Evolutionary conservation across 148 eudicot species (phyloP).

Genomic region (Polygonum aviculare): DNA sequence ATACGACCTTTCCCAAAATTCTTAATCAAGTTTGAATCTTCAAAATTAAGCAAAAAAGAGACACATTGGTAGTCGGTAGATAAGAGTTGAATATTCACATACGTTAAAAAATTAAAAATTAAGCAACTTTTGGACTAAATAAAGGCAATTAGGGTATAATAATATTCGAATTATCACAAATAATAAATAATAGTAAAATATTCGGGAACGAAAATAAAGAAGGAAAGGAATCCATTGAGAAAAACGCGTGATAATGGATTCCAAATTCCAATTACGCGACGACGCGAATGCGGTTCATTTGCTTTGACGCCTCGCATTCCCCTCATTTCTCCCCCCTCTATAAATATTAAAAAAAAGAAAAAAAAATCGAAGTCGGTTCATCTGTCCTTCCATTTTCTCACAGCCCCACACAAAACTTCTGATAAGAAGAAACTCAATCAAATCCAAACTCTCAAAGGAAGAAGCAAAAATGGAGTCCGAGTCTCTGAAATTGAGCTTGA

Average conservation of each 20-base stretch:
- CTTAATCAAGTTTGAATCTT: no score
- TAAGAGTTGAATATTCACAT: no score
- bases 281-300: constrained; percentile 25
- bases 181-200: not conserved
- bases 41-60: no score
- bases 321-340: not conserved
- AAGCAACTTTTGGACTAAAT: no score
- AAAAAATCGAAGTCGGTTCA: constrained; percentile 10
- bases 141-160: no score
- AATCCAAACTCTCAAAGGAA: not conserved
- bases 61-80: no score
- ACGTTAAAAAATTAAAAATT: no score
- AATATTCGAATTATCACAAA: not conserved
- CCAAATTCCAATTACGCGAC: constrained; percentile 36
- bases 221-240: constrained; percentile 4
- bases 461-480: constrained; percentile 19
- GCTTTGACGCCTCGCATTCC: not conserved
- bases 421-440: not conserved
- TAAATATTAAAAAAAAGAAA: not conserved
- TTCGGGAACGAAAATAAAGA: not conserved
- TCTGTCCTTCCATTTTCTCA: constrained; percentile 8
- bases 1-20: no score
- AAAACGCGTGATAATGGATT: constrained; percentile 16
- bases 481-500: constrained; percentile 26
- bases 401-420: not conserved